Conservation (phyloP, 352 stramenopile genomes). For the Sclerospora graminicola region DNA sequence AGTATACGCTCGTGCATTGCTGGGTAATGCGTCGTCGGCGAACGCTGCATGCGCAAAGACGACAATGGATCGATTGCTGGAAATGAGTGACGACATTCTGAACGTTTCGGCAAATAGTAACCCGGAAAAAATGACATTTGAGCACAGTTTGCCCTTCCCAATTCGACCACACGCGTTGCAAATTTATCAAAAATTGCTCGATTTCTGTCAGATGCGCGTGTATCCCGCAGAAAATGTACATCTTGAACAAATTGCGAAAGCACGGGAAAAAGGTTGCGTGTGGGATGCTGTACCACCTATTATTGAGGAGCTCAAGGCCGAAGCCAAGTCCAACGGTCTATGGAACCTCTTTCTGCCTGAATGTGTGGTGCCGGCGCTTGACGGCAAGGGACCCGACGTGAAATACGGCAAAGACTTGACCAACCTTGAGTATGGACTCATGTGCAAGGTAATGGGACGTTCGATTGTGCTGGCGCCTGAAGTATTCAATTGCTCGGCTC, state of each 20-base stretch:
- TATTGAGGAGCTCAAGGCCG: slow-evolving; percentile 83
- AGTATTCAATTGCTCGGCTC: slow-evolving; percentile 95
- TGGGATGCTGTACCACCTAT: slow-evolving; percentile 85
- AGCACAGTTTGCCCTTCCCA: slow-evolving; percentile 58
- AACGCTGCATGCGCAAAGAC: slow-evolving; percentile 58
- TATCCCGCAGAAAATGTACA: slow-evolving; percentile 88
- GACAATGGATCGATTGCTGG: slow-evolving; percentile 54
- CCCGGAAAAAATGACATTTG: slow-evolving; percentile 31
- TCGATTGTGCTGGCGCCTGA: slow-evolving; percentile 86
- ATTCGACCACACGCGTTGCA: slow-evolving; percentile 64
- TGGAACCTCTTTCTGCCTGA: slow-evolving; percentile 95
- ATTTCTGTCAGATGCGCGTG: slow-evolving; percentile 85
- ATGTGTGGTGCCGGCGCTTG: slow-evolving; percentile 33
- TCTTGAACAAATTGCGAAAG: slow-evolving; percentile 52
- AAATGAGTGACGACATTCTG: slow-evolving; percentile 30
- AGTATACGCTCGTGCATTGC: slow-evolving; percentile 59
- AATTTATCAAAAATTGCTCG: slow-evolving; percentile 77
- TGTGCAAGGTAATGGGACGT: slow-evolving; percentile 93
- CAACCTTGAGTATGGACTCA: slow-evolving; percentile 91
- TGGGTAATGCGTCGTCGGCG: slow-evolving; percentile 73
- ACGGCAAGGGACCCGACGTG: slow-evolving; percentile 28
- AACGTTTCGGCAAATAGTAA: slow-evolving; percentile 32
- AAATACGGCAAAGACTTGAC: slow-evolving; percentile 69
- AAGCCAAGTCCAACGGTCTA: slow-evolving; percentile 86
- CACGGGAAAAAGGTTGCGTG: slow-evolving; percentile 32